Base-by-base conservation (phyloP, 2,329 filamentous ascomycete species). In the Clathrospora elynae region DNA sequence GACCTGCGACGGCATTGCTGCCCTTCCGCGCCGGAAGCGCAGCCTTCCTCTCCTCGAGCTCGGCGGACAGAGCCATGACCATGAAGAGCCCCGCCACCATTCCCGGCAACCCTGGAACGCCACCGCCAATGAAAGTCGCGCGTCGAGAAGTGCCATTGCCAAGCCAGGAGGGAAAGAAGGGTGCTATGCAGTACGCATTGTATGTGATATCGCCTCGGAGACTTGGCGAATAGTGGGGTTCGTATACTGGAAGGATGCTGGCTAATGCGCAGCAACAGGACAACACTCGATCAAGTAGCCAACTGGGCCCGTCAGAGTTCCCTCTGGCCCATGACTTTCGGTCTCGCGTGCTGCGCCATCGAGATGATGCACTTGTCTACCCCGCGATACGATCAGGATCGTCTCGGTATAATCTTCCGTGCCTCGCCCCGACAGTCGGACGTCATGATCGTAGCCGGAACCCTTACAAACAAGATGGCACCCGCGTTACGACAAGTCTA, bases 291-390 rank as follows among this genome's bases (percentile, higher is more conserved):
- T 70, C 82, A 88, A 69, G 80, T 95, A 55, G 77, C 86, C 75
- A 93, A 92, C 77, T 95, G 90, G 90, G 86, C 84, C 29, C 85
- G 89, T 42, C 88, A 93, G 74, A 83, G 85, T 46, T 95, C 90
- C n/a, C 78, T 95, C 42, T 95, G 90, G 89, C 90, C 90, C 60
- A 87, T 95, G 82, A 90, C 88, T 30, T 95, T 95, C 70, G 90
- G 86, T 46, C 85, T 95, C 28, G 90, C 90, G 64, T 95, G 90
- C 80, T 95, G 90, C 71, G 89, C 87, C 73, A 76, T 95, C 69
- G 90, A 95, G 73, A 95, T 95, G 90, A 95, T 95, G 90, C 88
- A 92, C 70, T 79, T 90, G 28, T 95, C 89, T 18, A 90, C 88
- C 51, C 90, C 90, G n/a, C 86, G 89, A 24, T 95, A 95, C 81